Percentiles rank a stretch among this genome's conserved stretches.
Evolutionary conservation across 805 yeast species (phyloP).

Genomic region (Ogataea pilisensis): DNA sequence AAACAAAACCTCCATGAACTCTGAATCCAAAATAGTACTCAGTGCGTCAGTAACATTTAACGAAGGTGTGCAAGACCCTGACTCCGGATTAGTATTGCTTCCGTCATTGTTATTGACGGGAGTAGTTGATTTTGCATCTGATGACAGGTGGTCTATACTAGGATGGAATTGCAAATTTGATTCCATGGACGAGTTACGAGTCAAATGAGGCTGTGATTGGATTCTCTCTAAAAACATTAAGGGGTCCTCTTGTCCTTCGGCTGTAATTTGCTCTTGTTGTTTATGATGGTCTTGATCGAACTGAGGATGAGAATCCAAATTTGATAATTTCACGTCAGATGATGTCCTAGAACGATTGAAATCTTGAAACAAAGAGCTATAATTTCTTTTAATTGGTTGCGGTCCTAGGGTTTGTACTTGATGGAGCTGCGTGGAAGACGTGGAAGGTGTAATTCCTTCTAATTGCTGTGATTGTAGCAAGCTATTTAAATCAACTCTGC

Average conservation of each 20-base stretch:
- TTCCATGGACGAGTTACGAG: background rate
- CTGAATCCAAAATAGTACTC: slow-evolving; percentile 28
- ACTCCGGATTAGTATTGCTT: background rate
- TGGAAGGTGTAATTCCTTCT: background rate
- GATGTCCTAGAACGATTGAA: slow-evolving; percentile 1
- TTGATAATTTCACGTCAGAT: background rate
- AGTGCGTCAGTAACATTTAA: slow-evolving; percentile 26
- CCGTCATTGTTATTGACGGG: background rate
- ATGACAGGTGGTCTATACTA: no score
- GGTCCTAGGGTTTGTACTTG: no score
- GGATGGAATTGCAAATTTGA: background rate
- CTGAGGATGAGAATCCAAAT: background rate
- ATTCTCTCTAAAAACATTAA: background rate
- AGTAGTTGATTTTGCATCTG: no score
- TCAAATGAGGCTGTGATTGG: background rate
- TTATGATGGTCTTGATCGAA: background rate
- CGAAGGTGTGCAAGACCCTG: slow-evolving; percentile 8
- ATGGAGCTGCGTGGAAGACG: background rate
- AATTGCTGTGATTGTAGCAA: background rate
- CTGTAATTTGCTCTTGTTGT: background rate
- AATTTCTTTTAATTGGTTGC: slow-evolving; percentile 3
- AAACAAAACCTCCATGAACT: slow-evolving; percentile 30
- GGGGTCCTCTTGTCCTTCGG: background rate
- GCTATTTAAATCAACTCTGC: background rate
- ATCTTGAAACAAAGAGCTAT: slow-evolving; percentile 8